phyloP scores from a whole-genome alignment of 2,329 filamentous ascomycete species.

The Verticillium zaregamsianum region DNA sequence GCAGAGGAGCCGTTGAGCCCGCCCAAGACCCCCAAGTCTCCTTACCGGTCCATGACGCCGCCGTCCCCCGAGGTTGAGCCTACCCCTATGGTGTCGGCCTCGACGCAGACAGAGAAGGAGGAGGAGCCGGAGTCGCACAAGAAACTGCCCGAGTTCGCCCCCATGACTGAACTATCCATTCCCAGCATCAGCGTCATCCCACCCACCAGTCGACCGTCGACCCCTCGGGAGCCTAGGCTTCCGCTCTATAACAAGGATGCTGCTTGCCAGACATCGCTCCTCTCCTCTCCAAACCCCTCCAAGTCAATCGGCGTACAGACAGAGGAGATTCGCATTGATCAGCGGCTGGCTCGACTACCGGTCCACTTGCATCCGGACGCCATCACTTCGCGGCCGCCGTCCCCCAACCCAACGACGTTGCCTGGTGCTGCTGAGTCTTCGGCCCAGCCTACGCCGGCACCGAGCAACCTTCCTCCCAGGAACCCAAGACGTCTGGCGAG shows the following conservation, averaged over 20 bases:
- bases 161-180: constrained; percentile 49
- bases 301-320: constrained; percentile 67
- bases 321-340: constrained; percentile 83
- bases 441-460: constrained; percentile 44
- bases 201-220: constrained; percentile 76
- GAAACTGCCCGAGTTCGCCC: constrained; percentile 19
- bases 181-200: constrained; percentile 91
- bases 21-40: constrained; percentile 58
- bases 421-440: constrained; percentile 3
- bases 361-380: constrained; percentile 74
- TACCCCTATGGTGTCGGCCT: constrained; percentile 44
- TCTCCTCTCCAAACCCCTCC: constrained; percentile 41
- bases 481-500: constrained; percentile 53
- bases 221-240: constrained; percentile 68
- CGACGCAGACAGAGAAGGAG: constrained; percentile 58
- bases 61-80: constrained; percentile 32
- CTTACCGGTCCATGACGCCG: constrained; percentile 34
- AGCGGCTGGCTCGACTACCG: constrained; percentile 69
- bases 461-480: constrained; percentile 51
- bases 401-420: constrained; percentile 34
- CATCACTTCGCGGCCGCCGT: constrained; percentile 59
- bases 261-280: constrained; percentile 70
- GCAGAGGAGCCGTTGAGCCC: constrained; percentile 59
- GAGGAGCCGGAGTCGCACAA: constrained; percentile 11
- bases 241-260: constrained; percentile 81